Evolutionary conservation across 371 early-diverging fungal genomes (phyloP), one percentile per base, ranked within the genome.

Genomic region (Coemansia sp.): DNA sequence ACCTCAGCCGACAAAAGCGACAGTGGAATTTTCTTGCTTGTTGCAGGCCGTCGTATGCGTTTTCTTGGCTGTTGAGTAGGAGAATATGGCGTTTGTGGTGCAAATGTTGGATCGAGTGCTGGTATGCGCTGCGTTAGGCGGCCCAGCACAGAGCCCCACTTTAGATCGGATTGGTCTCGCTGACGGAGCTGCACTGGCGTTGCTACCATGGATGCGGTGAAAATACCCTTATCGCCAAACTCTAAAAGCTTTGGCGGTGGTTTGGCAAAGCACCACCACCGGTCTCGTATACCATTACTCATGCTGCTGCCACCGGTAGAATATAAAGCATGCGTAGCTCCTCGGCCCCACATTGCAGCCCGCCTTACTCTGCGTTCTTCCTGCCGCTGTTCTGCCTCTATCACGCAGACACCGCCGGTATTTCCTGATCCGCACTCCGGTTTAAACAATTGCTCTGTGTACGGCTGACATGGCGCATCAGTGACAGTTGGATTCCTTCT

Each of bases 11-110:
- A 75, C 56, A 82, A 24, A 13, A 82, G 68, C 5, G 80, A 77
- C 65, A 87, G 44, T 51, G 74, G 77, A 54, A 83, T 73, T 29
- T 82, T 72, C 3, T 11, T 32, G 8, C 88, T 87, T 28, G 89
- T 51, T 82, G 88, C 76, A 11, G n/a, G n/a, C 44, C 44, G 44
- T 1, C 4, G 15, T 15, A n/a, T 5, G 44, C 44, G 12, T n/a
- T 41, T 12, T n/a, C 49, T 41, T 7, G 51, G 19, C 48, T 13
- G 65, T 13, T 21, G 49, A 12, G n/a, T 54, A 23, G 44, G 54
- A 24, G 46, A 55, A 55, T 2, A 24, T 11, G 28, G 29, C 8
- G 24, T n/a, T n/a, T 41, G 7, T 2, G n/a, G 44, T n/a, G n/a
- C n/a, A n/a, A 11, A 3, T 19, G 8, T 11, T 44, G 19, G 32